Conservation (phyloP, 2,329 filamentous ascomycete genomes). For the Microascus cirrosus region DNA sequence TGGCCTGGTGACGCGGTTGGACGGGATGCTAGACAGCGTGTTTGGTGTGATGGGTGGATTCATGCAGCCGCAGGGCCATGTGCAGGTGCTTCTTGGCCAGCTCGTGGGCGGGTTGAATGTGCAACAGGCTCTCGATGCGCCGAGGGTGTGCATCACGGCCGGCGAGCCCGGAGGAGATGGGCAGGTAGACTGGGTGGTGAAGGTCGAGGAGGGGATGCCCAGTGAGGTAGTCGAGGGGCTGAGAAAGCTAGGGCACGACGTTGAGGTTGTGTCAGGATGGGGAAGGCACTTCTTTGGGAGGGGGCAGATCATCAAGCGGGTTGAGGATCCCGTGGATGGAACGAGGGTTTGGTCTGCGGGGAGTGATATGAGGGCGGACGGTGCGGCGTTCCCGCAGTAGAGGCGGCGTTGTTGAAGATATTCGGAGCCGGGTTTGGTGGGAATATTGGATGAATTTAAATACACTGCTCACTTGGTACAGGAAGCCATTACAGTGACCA, state of each 20-base stretch:
- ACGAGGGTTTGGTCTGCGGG: constrained; percentile 73
- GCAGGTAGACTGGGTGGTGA: constrained; percentile 53
- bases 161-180: constrained; percentile 50
- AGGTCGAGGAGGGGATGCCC: constrained; percentile 72
- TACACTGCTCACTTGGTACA: neutral
- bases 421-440: neutral
- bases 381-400: constrained; percentile 46
- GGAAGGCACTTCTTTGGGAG: constrained; percentile 65
- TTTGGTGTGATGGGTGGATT: constrained; percentile 98
- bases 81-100: constrained; percentile 88
- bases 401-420: neutral
- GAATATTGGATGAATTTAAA: neutral
- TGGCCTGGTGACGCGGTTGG: constrained; percentile 72
- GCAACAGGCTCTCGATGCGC: constrained; percentile 82
- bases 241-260: constrained; percentile 58
- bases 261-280: constrained; percentile 56
- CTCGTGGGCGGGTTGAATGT: constrained; percentile 70
- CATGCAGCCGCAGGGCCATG: constrained; percentile 95
- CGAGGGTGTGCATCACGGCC: constrained; percentile 77
- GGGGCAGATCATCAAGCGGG: constrained; percentile 75
- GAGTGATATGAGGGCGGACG: constrained; percentile 81
- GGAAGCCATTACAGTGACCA: neutral
- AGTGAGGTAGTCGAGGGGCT: constrained; percentile 57
- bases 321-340: constrained; percentile 58
- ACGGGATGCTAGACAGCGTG: constrained; percentile 67